Percentiles rank a stretch among this genome's conserved stretches.
phyloP scores from a whole-genome alignment of 2,329 filamentous ascomycete genomes.

The Calonectria fujianensis region DNA sequence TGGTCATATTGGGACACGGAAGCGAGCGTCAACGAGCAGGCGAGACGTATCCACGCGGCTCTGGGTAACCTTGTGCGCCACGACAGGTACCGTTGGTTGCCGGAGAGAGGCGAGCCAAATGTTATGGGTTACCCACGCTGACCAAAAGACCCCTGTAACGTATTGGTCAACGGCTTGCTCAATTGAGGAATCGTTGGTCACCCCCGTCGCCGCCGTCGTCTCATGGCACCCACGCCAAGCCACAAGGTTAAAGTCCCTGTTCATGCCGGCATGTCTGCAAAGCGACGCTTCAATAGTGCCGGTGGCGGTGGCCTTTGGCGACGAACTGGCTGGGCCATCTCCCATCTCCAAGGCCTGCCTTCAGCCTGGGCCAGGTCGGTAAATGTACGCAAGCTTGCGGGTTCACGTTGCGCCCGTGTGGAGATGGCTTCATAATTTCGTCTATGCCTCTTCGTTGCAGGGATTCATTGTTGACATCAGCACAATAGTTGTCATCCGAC shows the following conservation, averaged over 20 bases:
- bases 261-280: conserved; percentile 25
- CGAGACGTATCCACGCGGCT: conserved; percentile 14
- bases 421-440: background rate
- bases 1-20: background rate
- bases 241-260: conserved; percentile 16
- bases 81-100: conserved; percentile 3
- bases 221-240: conserved; percentile 26
- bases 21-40: conserved; percentile 5
- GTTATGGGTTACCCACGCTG: background rate
- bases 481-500: background rate
- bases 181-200: conserved; percentile 3
- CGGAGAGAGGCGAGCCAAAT: conserved; percentile 9
- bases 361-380: background rate
- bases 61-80: conserved; percentile 9
- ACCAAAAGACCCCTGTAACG: conserved; percentile 17
- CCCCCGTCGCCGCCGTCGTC: conserved; percentile 9
- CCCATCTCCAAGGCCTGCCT: background rate
- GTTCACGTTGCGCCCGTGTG: background rate
- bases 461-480: background rate
- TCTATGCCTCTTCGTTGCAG: background rate
- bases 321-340: background rate
- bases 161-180: conserved; percentile 21
- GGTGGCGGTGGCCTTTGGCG: conserved; percentile 7
- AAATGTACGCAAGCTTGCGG: conserved; percentile 7
- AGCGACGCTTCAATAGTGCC: background rate